phyloP scores from a whole-genome alignment of 768 basidiomycete species.

The Tephrocybe sp. region DNA sequence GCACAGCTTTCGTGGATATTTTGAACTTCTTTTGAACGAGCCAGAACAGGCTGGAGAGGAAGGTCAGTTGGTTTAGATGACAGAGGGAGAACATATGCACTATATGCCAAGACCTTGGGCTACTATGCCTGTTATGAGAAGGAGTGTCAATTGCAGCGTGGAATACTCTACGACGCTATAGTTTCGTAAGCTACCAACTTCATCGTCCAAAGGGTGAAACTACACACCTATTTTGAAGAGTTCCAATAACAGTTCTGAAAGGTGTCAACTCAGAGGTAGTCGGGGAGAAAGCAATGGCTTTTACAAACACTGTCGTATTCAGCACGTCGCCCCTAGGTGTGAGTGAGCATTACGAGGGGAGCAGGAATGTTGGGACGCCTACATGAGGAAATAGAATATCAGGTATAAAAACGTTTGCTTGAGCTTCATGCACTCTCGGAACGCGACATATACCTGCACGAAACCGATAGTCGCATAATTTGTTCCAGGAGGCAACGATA shows the following conservation, averaged over 20 bases:
- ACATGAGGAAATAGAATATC: conserved; percentile 77
- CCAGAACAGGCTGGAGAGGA: conserved; percentile 55
- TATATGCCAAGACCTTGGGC: conserved; percentile 68
- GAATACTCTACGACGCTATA: conserved; percentile 67
- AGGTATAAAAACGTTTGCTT: conserved; percentile 76
- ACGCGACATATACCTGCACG: conserved; percentile 60
- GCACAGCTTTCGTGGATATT: conserved; percentile 61
- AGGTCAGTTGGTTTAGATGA: not conserved
- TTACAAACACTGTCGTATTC: conserved; percentile 64
- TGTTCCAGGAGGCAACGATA: conserved; percentile 53
- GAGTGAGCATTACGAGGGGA: not conserved
- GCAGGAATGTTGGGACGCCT: conserved; percentile 20
- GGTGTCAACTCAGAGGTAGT: not conserved
- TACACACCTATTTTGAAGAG: not conserved
- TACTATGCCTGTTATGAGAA: conserved; percentile 64
- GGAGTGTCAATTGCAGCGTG: conserved; percentile 64
- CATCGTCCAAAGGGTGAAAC: no score
- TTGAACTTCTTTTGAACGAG: conserved; percentile 61
- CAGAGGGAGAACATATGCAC: conserved; percentile 31
- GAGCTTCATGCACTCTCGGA: conserved; percentile 61
- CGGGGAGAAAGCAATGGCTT: not conserved
- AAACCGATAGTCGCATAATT: conserved; percentile 63
- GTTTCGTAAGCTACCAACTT: not conserved
- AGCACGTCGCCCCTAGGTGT: conserved; percentile 66
- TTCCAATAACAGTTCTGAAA: not conserved